Evolutionary conservation across 192 early-diverging fungal species (phyloP), one percentile per base, ranked within the genome.

Genomic region (Podila horticola): DNA sequence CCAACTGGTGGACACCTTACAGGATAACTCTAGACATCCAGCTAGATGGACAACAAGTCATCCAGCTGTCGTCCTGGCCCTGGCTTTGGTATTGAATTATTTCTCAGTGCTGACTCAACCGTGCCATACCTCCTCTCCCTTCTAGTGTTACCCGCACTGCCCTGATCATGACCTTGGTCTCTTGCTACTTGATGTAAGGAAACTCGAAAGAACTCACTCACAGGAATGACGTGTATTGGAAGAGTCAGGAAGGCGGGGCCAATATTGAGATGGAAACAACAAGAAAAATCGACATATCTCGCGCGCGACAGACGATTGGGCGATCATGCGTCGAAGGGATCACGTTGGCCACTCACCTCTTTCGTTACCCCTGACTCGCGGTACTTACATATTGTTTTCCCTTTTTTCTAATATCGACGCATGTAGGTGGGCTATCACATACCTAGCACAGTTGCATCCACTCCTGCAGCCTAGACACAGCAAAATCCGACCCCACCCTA

Each of bases 341-440:
- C 41, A 45, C 41, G 41, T 17, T 45, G 41, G 15, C 41, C 29
- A 9, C 69, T 15, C 41, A 45, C 41, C 4, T 15, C 41, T 3
- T 45, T 45, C 41, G 11, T 12, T 45, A 45, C 41, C 41, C 41
- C 41, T 45, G 41, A 45, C 41, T 45, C 15, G 24, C 33, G 22
- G 19, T 20, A 22, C 20, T 10, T 9, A 0, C 17, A 5, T 52
- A 28, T 71, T 41, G 33, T 7, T 51, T 55, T 66, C 36, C 73
- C 5, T 48, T 30, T 24, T 36, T 64, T 36, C 71, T 19, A 12
- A 31, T 60, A 36, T 20, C 49, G 31, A 30, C 6, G n/a, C 33
- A n/a, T 60, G n/a, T 75, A 95, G 92, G 94, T 97, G 95, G 95
- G 94, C 93, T 1, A 86, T 97, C 66, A 95, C 94, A 34, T 97